Evolutionary conservation across 2,329 filamentous ascomycete species (phyloP), one percentile per base, ranked within the genome.

Genomic region (Incumbomyces lentus): DNA sequence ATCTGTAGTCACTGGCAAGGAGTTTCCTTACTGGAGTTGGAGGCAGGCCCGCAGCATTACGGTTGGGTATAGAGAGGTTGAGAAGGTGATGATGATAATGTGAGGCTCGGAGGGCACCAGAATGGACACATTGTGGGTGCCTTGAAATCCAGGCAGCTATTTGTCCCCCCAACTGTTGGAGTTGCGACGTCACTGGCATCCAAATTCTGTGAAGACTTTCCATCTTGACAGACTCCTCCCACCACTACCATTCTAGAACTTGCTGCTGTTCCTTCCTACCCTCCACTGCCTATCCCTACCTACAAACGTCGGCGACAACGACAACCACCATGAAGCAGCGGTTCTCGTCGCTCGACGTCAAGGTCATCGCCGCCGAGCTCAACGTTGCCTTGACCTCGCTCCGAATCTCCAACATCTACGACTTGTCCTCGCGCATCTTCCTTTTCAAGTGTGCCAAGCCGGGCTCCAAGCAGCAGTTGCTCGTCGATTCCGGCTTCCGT

Each of bases 401-500:
- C 52, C 85, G 92, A 53, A 77, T 96, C 42, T 80, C 86, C 52
- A 98, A 98, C 62, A 82, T 95, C 63, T 96, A 98, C 70, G 92
- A 98, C 64, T 79, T 98, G 49, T 94, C 87, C 22, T 55, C 40
- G 26, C 88, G 90, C 62, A 95, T 96, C 60, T 86, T 96, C 61
- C 81, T 96, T 19, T 77, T 98, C 65, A 96, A 95, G 63, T 92
- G 98, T 62, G 81, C 88, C 46, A 94, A 92, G 64, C 87, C 90
- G 36, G 82, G 90, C 60, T 77, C 82, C 55, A 88, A 89, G 65
- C 83, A 92, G 62, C 90, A 96, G 64, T 74, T 98, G 22, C 73
- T 98, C 43, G 80, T 98, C 58, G 92, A 98, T 64, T 92, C 86
- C 1, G 92, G 92, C 26, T 98, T 98, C 66, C 87, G 92, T 61